A percentile compares a stretch with the other conserved stretches of the same genome.
phyloP scores from a whole-genome alignment of 345 rosid species.

The Gossypium thurberi region DNA sequence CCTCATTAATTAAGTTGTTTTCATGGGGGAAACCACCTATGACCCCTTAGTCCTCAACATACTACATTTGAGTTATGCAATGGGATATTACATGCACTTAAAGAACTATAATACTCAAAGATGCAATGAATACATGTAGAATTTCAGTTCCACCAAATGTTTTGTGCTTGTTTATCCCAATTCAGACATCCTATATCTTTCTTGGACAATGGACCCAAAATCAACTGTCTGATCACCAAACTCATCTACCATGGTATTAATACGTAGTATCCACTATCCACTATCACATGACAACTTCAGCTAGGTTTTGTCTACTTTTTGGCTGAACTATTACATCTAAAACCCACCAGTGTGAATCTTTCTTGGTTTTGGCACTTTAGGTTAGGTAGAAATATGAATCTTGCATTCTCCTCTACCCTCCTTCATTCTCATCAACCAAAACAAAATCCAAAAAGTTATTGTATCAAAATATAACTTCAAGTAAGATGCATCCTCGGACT shows the following conservation, averaged over 20 bases:
- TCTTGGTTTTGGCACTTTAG: slow-evolving; percentile 9
- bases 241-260: not conserved
- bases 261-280: slow-evolving; percentile 1
- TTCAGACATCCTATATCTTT: slow-evolving; percentile 3
- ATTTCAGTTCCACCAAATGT: not conserved
- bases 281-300: not conserved
- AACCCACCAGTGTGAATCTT: not conserved
- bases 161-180: not conserved
- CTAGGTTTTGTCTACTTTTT: not conserved
- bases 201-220: not conserved
- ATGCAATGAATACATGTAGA: not conserved
- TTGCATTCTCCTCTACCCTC: not conserved
- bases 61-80: not conserved
- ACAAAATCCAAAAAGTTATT: slow-evolving; percentile 7
- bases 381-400: not conserved
- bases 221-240: not conserved
- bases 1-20: not conserved
- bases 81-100: not conserved
- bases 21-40: not conserved
- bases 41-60: not conserved
- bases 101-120: not conserved
- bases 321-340: not conserved
- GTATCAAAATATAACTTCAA: not conserved
- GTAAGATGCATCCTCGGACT: not conserved
- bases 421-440: slow-evolving; percentile 5